A percentile compares a stretch with the other conserved stretches of the same genome.
phyloP scores from a whole-genome alignment of 768 basidiomycete species.

The Ramaria rubella region DNA sequence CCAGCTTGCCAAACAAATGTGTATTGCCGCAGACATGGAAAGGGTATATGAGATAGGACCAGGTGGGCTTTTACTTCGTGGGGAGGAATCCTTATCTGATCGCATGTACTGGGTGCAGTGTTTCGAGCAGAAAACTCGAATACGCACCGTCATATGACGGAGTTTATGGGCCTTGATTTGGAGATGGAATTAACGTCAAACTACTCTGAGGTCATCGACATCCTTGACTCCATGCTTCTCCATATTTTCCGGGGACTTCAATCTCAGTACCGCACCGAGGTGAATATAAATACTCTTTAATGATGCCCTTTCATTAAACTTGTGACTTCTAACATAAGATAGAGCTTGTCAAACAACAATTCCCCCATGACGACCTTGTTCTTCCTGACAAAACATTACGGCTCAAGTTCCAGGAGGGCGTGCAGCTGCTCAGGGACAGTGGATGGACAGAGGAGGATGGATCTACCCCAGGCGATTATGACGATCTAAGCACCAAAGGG shows the following conservation, averaged over 20 bases:
- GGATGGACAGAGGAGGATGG: slow-evolving; percentile 33
- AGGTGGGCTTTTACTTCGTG: slow-evolving; percentile 13
- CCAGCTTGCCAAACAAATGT: slow-evolving; percentile 51
- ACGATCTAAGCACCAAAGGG: slow-evolving; percentile 46
- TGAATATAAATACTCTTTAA: no score
- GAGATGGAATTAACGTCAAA: slow-evolving; percentile 48
- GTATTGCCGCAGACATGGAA: slow-evolving; percentile 46
- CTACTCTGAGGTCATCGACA: slow-evolving; percentile 44
- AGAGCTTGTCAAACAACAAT: slow-evolving; percentile 40
- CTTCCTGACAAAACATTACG: slow-evolving; percentile 50
- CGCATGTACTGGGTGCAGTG: slow-evolving; percentile 17
- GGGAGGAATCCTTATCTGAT: background rate
- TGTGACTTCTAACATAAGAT: slow-evolving; percentile 26
- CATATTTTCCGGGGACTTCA: slow-evolving; percentile 39
- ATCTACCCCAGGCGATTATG: slow-evolving; percentile 31
- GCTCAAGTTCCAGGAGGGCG: slow-evolving; percentile 43
- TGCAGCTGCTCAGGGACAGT: slow-evolving; percentile 44
- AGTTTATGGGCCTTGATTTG: slow-evolving; percentile 49
- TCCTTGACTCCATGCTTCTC: slow-evolving; percentile 39
- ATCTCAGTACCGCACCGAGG: slow-evolving; percentile 23
- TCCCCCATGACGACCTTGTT: slow-evolving; percentile 48
- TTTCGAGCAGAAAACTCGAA: slow-evolving; percentile 49
- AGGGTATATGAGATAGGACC: slow-evolving; percentile 45
- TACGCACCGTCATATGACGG: slow-evolving; percentile 50
- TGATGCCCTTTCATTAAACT: no score